These are phyloP conservation scores for Rubia yunnanensis DNA, from an alignment of 257 asterid genomes.

Conservation along the genomic window DNA sequence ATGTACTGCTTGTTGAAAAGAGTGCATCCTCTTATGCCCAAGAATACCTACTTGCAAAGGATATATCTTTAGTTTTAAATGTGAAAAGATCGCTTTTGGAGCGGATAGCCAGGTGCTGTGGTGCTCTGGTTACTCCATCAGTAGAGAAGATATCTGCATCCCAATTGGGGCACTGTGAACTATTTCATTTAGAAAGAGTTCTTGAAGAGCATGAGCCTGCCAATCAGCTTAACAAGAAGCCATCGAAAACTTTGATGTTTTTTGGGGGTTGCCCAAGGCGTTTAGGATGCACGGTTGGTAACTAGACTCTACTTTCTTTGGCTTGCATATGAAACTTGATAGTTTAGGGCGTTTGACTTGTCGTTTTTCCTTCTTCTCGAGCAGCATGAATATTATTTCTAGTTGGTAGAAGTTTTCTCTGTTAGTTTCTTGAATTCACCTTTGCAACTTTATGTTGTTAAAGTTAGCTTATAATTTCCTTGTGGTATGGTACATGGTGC, in stretches of 20 bases:
- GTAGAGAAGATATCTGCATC: slow-evolving; percentile 61
- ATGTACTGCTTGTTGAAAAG: slow-evolving; percentile 89
- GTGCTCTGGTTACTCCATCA: slow-evolving; percentile 75
- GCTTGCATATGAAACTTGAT: neutral
- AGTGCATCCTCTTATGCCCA: slow-evolving; percentile 87
- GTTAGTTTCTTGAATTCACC: neutral
- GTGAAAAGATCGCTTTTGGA: slow-evolving; percentile 74
- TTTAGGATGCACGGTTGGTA: slow-evolving; percentile 88
- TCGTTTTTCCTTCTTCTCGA: neutral
- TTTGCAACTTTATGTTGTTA: neutral
- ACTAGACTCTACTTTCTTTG: slow-evolving; percentile 10
- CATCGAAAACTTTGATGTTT: slow-evolving; percentile 82
- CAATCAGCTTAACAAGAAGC: slow-evolving; percentile 69
- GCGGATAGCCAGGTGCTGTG: slow-evolving; percentile 79
- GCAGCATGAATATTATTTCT: neutral
- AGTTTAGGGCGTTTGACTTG: neutral
- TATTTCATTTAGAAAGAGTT: slow-evolving; percentile 72
- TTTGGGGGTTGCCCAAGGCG: slow-evolving; percentile 96
- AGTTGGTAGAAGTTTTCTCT: neutral
- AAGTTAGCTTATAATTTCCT: neutral
- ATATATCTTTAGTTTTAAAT: slow-evolving; percentile 82
- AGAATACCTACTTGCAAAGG: slow-evolving; percentile 73
- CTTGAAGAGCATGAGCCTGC: slow-evolving; percentile 59
- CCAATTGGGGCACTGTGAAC: slow-evolving; percentile 81
- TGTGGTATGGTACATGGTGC: neutral